These are phyloP conservation scores for Calonectria crousiana DNA, from an alignment of 2,329 filamentous ascomycete genomes.

Conservation along the genomic window DNA sequence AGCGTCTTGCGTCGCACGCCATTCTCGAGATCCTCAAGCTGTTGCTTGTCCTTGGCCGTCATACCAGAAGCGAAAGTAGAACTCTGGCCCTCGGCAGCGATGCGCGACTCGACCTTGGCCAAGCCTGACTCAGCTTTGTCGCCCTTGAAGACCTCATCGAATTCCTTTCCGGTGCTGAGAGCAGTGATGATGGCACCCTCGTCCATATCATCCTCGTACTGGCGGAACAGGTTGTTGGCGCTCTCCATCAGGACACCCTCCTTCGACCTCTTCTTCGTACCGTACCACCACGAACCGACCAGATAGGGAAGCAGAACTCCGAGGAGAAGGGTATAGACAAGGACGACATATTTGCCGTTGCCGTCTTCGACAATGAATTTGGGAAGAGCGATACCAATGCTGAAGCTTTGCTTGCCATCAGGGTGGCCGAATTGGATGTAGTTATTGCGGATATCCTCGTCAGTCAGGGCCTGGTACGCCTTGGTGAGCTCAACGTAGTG, in stretches of 20 bases:
- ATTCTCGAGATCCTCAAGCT: slow-evolving; percentile 84
- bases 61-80: slow-evolving; percentile 69
- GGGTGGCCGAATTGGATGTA: slow-evolving; percentile 96
- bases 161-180: slow-evolving; percentile 89
- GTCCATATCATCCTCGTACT: slow-evolving; percentile 88
- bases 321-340: slow-evolving; percentile 89
- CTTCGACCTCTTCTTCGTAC: slow-evolving; percentile 91
- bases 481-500: slow-evolving; percentile 96
- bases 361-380: slow-evolving; percentile 93
- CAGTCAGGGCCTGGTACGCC: slow-evolving; percentile 96
- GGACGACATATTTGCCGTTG: slow-evolving; percentile 93
- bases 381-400: slow-evolving; percentile 95
- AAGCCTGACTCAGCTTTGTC: slow-evolving; percentile 84
- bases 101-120: slow-evolving; percentile 84
- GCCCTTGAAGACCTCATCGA: slow-evolving; percentile 79
- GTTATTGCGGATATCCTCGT: slow-evolving; percentile 97
- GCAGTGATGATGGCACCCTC: slow-evolving; percentile 84
- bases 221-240: slow-evolving; percentile 93
- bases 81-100: slow-evolving; percentile 72
- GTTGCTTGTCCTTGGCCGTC: slow-evolving; percentile 78
- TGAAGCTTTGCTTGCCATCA: slow-evolving; percentile 97
- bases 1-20: slow-evolving; percentile 86
- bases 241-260: slow-evolving; percentile 94
- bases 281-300: slow-evolving; percentile 99
- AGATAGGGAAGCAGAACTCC: slow-evolving; percentile 92